Percentiles rank a stretch among this genome's conserved stretches.
These are phyloP conservation scores for Torulaspora pretoriensis DNA, from an alignment of 1,139 yeast genomes.

Conservation along the genomic window DNA sequence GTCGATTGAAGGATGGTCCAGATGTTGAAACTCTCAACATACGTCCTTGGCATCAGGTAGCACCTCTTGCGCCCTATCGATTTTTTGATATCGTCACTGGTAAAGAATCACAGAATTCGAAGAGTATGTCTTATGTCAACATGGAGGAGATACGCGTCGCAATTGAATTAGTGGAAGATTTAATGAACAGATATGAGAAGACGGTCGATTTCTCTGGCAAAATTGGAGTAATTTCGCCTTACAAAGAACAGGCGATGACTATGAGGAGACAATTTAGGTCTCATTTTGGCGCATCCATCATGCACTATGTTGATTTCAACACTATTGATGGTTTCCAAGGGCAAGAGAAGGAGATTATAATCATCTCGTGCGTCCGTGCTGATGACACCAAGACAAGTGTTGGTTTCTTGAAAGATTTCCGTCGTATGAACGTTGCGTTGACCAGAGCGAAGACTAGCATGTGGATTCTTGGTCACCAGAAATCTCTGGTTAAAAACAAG, in stretches of 20 bases:
- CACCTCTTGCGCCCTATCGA: conserved; percentile 63
- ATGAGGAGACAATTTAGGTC: conserved; percentile 54
- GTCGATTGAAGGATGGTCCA: conserved; percentile 70
- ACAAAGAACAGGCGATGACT: conserved; percentile 74
- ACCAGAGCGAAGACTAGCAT: conserved; percentile 90
- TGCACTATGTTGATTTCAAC: conserved; percentile 74
- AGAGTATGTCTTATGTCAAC: conserved; percentile 69
- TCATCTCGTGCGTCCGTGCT: conserved; percentile 94
- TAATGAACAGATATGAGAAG: conserved; percentile 48
- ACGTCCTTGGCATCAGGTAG: conserved; percentile 70
- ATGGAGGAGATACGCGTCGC: conserved; percentile 67
- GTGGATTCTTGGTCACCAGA: conserved; percentile 84
- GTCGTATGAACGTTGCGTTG: conserved; percentile 94
- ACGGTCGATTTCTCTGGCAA: conserved; percentile 57
- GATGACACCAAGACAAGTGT: conserved; percentile 53
- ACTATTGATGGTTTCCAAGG: conserved; percentile 99
- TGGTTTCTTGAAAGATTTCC: conserved; percentile 82
- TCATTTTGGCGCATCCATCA: conserved; percentile 59
- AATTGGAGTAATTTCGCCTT: conserved; percentile 91
- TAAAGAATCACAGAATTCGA: conserved; percentile 57
- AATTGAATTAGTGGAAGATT: conserved; percentile 57
- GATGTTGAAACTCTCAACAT: conserved; percentile 55
- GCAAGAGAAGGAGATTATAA: conserved; percentile 90
- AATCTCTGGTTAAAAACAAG: conserved; percentile 55
- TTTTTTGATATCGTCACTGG: conserved; percentile 72